Base-by-base conservation (phyloP, 176 grass and related monocot genomes). In the Tuctoria greenei region DNA sequence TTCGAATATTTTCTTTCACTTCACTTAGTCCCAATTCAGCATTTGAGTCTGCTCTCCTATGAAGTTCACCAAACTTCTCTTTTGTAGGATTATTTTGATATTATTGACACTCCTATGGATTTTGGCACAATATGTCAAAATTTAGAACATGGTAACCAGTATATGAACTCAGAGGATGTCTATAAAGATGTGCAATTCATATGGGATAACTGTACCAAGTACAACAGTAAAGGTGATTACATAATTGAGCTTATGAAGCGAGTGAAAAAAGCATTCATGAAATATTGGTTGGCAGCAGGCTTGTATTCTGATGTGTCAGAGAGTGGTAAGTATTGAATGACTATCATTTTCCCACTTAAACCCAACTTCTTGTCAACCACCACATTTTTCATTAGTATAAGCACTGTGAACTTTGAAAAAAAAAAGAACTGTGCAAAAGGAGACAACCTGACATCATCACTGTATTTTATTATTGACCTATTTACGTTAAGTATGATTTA, bases 91-190 rank as follows among this genome's bases (percentile, higher is more conserved):
- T 99, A 99, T 88, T 88, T 95, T 86, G 91, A 99, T 82, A 72
- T 99, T 46, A 99, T 99, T 23, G 87, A 99, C 64, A 99, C 82
- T 80, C 95, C 95, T 76, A 99, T 95, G 92, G 95, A 99, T 92
- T 99, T 99, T 88, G 81, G 95, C 66, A 99, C 95, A n/a, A 90
- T 99, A 90, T 90, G 87, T 57, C 63, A 95, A 75, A 79, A 92
- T 64, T 81, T 99, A 76, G 95, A 95, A 85, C 72, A 17, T 45
- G 80, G 89, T 60, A 75, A 73, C 37, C 95, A 99, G 77, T 95
- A 99, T 76, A 84, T 88, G 91, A 95, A 95, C 62, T 95, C 95
- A 4, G 89, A 92, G 66, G 87, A 94, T 87, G 87, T 99, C 63
- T 99, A 85, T 59, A 99, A 86, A 73, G 95, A 94, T 2, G 86